These are phyloP conservation scores for Gaertneriomyces semiglobifer DNA, from an alignment of 192 early-diverging fungal genomes.

Conservation along the genomic window DNA sequence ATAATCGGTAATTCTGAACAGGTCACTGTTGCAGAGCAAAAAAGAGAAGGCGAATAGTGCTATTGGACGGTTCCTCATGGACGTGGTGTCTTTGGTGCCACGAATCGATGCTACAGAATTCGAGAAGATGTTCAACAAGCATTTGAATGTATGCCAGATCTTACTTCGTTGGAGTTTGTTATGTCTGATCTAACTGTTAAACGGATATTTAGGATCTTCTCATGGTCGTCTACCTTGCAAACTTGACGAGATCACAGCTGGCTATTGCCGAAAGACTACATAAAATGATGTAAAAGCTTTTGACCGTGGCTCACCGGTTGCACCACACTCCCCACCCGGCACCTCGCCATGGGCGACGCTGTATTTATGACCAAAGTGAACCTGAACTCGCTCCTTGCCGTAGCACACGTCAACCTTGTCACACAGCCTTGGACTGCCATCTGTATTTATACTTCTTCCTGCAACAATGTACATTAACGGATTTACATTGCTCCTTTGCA, in stretches of 20 bases:
- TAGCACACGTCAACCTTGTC: too few relatives aligned
- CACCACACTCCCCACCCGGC: too few relatives aligned
- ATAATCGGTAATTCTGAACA: too few relatives aligned
- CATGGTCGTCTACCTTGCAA: slow-evolving; percentile 92
- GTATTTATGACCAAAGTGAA: too few relatives aligned
- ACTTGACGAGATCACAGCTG: slow-evolving; percentile 93
- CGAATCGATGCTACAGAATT: slow-evolving; percentile 80
- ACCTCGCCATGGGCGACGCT: too few relatives aligned
- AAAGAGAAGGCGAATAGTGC: slow-evolving; percentile 54
- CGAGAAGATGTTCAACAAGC: slow-evolving; percentile 88
- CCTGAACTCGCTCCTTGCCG: too few relatives aligned
- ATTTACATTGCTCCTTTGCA: too few relatives aligned
- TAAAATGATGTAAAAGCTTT: slow-evolving; percentile 35
- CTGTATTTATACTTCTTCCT: too few relatives aligned
- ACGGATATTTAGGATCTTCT: slow-evolving; percentile 70
- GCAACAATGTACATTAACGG: too few relatives aligned
- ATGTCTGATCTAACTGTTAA: neutral
- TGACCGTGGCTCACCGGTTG: neutral
- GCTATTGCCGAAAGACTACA: slow-evolving; percentile 88
- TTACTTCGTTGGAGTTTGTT: neutral
- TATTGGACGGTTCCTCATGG: slow-evolving; percentile 88
- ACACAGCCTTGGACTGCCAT: too few relatives aligned
- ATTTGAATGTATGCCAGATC: slow-evolving; percentile 50
- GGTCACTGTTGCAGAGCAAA: neutral
- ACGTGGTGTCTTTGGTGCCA: slow-evolving; percentile 84